Conservation (phyloP, 768 basidiomycete species). For the Tylopilus sp. region DNA sequence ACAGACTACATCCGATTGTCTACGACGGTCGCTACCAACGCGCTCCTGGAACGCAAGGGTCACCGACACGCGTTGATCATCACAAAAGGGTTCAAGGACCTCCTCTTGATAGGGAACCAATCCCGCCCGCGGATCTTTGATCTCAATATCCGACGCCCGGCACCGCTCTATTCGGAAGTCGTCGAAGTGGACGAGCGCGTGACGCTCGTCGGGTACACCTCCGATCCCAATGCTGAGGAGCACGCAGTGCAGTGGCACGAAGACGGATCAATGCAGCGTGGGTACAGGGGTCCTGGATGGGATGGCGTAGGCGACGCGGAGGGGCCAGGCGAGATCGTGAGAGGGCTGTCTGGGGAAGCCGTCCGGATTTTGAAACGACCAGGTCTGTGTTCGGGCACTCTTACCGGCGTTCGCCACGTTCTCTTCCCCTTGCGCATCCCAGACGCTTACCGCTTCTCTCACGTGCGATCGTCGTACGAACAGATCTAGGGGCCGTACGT, state of each 20-base stretch:
- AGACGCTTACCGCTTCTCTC: not conserved
- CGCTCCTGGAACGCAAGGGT: conserved; percentile 91
- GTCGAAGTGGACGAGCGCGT: conserved; percentile 84
- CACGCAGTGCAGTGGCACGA: conserved; percentile 77
- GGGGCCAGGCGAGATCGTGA: conserved; percentile 76
- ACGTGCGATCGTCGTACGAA: no score
- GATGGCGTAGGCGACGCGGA: conserved; percentile 68
- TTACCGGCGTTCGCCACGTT: no score
- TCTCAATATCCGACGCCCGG: conserved; percentile 77
- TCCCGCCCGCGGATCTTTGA: conserved; percentile 94
- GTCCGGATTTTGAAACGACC: conserved; percentile 78
- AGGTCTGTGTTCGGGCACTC: conserved; percentile 31
- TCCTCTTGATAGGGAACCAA: conserved; percentile 92
- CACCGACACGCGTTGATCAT: conserved; percentile 88
- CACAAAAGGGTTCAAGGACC: conserved; percentile 88
- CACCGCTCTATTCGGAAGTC: conserved; percentile 69
- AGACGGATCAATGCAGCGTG: conserved; percentile 58
- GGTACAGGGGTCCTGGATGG: conserved; percentile 77
- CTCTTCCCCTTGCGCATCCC: not conserved
- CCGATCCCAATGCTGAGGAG: conserved; percentile 76
- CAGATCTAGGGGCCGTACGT: conserved; percentile 54
- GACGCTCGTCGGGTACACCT: conserved; percentile 89
- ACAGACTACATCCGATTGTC: conserved; percentile 88
- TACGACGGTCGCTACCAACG: conserved; percentile 96
- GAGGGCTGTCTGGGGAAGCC: conserved; percentile 85